Evolutionary conservation across 176 grass and related monocot genomes (phyloP).

Genomic region (Carex pumila): DNA sequence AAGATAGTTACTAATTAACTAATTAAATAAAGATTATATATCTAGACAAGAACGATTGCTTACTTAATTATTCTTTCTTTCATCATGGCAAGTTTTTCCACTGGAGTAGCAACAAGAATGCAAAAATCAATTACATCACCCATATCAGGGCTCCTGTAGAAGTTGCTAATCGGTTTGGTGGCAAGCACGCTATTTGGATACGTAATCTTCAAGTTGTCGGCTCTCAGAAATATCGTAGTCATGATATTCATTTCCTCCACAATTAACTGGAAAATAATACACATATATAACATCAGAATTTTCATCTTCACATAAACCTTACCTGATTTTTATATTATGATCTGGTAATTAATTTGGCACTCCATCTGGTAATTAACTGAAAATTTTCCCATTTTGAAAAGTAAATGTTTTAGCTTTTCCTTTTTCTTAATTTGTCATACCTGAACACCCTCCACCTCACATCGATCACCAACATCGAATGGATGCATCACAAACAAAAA

Average conservation of each 20-base stretch:
- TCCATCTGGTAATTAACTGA: not conserved
- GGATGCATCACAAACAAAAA: slow-evolving; percentile 93
- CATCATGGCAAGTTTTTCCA: slow-evolving; percentile 76
- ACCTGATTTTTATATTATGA: not conserved
- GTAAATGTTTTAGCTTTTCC: not conserved
- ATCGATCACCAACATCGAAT: slow-evolving; percentile 85
- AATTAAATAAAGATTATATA: not conserved
- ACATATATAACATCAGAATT: not conserved
- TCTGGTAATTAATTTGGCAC: not conserved
- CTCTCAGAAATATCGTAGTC: slow-evolving; percentile 73
- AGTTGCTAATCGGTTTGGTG: slow-evolving; percentile 61
- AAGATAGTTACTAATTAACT: not conserved
- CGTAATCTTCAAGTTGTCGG: slow-evolving; percentile 83
- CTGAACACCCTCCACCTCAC: slow-evolving; percentile 83
- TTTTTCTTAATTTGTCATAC: slow-evolving; percentile 11
- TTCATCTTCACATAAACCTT: not conserved
- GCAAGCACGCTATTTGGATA: slow-evolving; percentile 84
- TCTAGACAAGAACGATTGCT: not conserved
- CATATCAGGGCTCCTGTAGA: slow-evolving; percentile 93
- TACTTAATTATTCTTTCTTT: slow-evolving; percentile 78
- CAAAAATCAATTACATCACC: slow-evolving; percentile 69
- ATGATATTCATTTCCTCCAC: slow-evolving; percentile 99
- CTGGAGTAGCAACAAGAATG: slow-evolving; percentile 66
- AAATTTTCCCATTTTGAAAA: not conserved
- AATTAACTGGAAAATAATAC: slow-evolving; percentile 36